phyloP scores from a whole-genome alignment of 1,139 yeast species.

The Dujonia santamariae region DNA sequence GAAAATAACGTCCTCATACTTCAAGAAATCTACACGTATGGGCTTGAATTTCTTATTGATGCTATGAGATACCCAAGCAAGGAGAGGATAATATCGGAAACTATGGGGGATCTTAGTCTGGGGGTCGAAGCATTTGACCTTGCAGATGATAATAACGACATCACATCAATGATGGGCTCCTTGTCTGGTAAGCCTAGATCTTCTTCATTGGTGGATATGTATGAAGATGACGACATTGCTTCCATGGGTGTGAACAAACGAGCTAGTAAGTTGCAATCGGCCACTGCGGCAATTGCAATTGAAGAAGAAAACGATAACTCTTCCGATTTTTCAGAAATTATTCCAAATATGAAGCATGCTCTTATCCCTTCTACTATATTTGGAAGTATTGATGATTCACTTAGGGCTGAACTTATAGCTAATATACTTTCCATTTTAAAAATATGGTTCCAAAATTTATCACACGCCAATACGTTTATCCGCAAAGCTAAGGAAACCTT shows the following conservation, averaged over 20 bases:
- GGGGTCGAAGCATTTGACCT: too few species aligned
- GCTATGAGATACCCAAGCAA: constrained; percentile 13
- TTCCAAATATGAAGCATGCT: too few species aligned
- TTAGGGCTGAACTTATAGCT: constrained; percentile 23
- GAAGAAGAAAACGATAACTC: not conserved
- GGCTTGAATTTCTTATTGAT: constrained; percentile 19
- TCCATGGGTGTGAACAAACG: too few species aligned
- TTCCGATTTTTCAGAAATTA: too few species aligned
- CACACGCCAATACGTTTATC: constrained; percentile 14
- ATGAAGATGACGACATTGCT: constrained; percentile 32
- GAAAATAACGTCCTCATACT: constrained; percentile 12
- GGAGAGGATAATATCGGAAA: not conserved
- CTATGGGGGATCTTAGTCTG: too few species aligned
- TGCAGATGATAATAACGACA: constrained; percentile 24
- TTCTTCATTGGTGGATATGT: constrained; percentile 10
- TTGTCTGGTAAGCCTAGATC: constrained; percentile 7
- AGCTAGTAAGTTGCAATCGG: too few species aligned
- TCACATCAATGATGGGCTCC: constrained; percentile 18
- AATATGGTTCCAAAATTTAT: constrained; percentile 21
- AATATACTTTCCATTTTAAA: constrained; percentile 25
- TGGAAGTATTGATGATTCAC: constrained; percentile 25
- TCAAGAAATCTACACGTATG: constrained; percentile 19
- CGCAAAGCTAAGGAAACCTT: constrained; percentile 3
- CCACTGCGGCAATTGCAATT: not conserved
- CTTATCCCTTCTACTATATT: too few species aligned